Base-by-base conservation (phyloP, 768 basidiomycete species). In the Lactarius vividus region DNA sequence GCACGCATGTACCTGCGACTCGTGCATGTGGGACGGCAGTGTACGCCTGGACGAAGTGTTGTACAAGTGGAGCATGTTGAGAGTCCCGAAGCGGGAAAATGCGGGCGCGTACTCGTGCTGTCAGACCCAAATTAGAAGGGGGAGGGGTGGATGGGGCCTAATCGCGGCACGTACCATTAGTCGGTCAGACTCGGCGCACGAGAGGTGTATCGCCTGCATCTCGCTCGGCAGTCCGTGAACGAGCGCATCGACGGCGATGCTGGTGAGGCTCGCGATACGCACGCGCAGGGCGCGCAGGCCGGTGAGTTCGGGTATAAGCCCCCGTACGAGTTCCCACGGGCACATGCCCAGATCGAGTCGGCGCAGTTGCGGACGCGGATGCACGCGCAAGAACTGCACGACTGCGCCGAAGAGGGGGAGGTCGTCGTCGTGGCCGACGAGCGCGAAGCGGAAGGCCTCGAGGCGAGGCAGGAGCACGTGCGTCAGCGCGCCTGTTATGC, bases 381-480 rank as follows among this genome's bases (percentile, higher is more conserved):
- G 77, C 40, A 77, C 74, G 23, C 80, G 78, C 28, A 88, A 72
- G 71, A 88, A 87, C 62, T 80, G 80, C 0, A 80, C 81, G 6
- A 88, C 83, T 60, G 82, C 78, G 64, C 81, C 76, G 72, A 86
- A 88, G 15, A 89, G 74, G 3, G 61, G 71, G 3, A 74, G 26
- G 57, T 86, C 83, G 70, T 86, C 82, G 72, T 87, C 85, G 61
- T 87, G 86, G 0, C 84, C 87, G 8, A 88, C 82, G 35, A 88
- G 78, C 39, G 86, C 77, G 70, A 88, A 86, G 44, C 87, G 79
- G 78, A 88, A 88, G 1, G 82, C 78, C 67, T 85, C 81, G 20
- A 88, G 82, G 62, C 84, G 81, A 1, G 88, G 88, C 9, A 88
- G 75, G 73, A 88, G 83, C 0, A 85, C 85, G 72, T 88, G 86